Percentiles rank a stretch among this genome's conserved stretches.
phyloP scores from a whole-genome alignment of 73 alveolate species.

The Paramecium sonneborni region DNA sequence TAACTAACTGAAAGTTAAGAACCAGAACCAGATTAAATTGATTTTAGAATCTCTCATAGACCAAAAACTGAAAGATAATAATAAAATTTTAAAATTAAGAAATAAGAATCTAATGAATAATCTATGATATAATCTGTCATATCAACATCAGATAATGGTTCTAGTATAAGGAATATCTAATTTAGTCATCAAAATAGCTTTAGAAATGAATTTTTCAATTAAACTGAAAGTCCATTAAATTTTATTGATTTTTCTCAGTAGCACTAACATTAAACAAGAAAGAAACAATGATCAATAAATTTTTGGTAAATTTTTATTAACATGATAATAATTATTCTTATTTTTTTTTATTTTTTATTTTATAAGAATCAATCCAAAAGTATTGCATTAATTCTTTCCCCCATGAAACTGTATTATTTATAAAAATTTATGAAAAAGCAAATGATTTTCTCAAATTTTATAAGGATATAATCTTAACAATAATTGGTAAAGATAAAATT shows the following conservation, averaged over 20 bases:
- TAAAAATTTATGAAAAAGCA: too few relatives aligned
- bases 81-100: background rate
- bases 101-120: background rate
- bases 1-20: background rate
- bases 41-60: background rate
- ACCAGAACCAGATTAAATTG: conserved; percentile 51
- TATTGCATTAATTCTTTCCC: too few relatives aligned
- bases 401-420: too few relatives aligned
- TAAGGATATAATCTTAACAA: too few relatives aligned
- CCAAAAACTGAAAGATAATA: conserved; percentile 11
- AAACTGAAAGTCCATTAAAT: background rate
- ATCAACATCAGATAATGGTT: conserved; percentile 52
- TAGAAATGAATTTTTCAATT: background rate
- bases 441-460: too few relatives aligned
- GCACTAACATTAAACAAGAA: background rate
- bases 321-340: background rate
- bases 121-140: background rate
- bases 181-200: conserved; percentile 23
- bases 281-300: background rate
- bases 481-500: too few relatives aligned
- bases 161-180: background rate
- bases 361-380: too few relatives aligned
- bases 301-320: background rate
- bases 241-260: background rate
- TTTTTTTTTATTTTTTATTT: too few relatives aligned